Base-by-base conservation (phyloP, 2,329 filamentous ascomycete species). In the Nakataea oryzae region DNA sequence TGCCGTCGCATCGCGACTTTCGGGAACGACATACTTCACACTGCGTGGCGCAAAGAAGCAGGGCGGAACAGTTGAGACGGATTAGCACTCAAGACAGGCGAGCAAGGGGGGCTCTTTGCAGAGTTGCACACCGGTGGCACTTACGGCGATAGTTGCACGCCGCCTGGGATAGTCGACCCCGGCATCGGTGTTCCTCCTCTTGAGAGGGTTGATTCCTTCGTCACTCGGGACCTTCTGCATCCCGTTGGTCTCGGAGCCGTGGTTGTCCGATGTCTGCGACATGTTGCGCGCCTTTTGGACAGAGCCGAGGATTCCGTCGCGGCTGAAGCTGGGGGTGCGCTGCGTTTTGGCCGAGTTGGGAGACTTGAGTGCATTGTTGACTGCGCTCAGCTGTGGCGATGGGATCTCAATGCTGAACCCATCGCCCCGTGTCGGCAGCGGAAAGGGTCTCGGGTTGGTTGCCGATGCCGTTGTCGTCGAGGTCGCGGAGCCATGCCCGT, bases 11-110 rank as follows among this genome's bases (percentile, higher is more conserved):
- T 65, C 89, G 83, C 64, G 88, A 91, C 71, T 93, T 93, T 67
- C 89, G 82, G 47, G 89, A 90, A 24, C 89, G 87, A 70, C 89
- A 92, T 63, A 92, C 89, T 71, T 93, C 89, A 73, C 89, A 93
- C 88, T 91, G 68, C 62, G 65, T 60, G 27, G 54, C 26, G 54
- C 28, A 56, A 56, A 24, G 26, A 29, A 24, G 41, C 41, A 50
- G 17, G 41, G 24, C 41, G 24, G 6, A 13, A n/a, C 41, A 50
- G 41, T 50, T 9, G 41, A n/a, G 24, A 50, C 21, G 11, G 8
- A n/a, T 50, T 9, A 50, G 41, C 21, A 50, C 21, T 7, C 21
- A 9, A 9, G 5, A n/a, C 13, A n/a, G 24, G 8, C 41, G 2
- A 50, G 13, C 41, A n/a, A 17, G 8, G 34, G 34, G 34, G 34